These are phyloP conservation scores for Ophiostoma angusticollis DNA, from an alignment of 2,329 filamentous ascomycete genomes.

Conservation along the genomic window DNA sequence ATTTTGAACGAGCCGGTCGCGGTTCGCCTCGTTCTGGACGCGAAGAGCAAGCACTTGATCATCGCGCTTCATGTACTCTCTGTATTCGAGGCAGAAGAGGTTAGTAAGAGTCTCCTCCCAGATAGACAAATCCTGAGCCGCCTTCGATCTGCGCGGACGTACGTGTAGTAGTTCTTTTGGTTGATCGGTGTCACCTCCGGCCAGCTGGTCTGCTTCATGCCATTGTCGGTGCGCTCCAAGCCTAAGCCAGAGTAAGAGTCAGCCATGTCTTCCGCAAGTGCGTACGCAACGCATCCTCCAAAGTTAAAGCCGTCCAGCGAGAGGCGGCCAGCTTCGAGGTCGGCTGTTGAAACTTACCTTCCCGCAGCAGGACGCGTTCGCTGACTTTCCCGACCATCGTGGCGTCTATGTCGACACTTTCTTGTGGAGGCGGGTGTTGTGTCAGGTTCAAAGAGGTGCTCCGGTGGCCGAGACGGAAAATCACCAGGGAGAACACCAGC, in stretches of 20 bases:
- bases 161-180: constrained; percentile 99
- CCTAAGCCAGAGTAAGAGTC: constrained; percentile 37
- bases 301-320: background rate
- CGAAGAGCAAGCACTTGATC: constrained; percentile 87
- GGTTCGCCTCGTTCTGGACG: constrained; percentile 73
- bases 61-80: constrained; percentile 96
- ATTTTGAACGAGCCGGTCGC: constrained; percentile 70
- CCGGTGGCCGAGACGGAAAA: background rate
- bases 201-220: constrained; percentile 92
- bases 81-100: constrained; percentile 24
- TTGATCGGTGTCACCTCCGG: constrained; percentile 89
- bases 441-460: background rate
- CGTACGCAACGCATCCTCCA: background rate
- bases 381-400: constrained; percentile 52
- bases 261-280: background rate
- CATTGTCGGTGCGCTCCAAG: constrained; percentile 93
- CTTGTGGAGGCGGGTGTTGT: background rate
- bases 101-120: background rate
- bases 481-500: constrained; percentile 2
- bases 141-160: constrained; percentile 23
- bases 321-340: too few species aligned
- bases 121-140: background rate
- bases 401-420: background rate
- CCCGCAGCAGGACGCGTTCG: constrained; percentile 49
- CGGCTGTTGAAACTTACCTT: constrained; percentile 44